phyloP scores from a whole-genome alignment of 768 basidiomycete species.

The Termitomyces sp. region DNA sequence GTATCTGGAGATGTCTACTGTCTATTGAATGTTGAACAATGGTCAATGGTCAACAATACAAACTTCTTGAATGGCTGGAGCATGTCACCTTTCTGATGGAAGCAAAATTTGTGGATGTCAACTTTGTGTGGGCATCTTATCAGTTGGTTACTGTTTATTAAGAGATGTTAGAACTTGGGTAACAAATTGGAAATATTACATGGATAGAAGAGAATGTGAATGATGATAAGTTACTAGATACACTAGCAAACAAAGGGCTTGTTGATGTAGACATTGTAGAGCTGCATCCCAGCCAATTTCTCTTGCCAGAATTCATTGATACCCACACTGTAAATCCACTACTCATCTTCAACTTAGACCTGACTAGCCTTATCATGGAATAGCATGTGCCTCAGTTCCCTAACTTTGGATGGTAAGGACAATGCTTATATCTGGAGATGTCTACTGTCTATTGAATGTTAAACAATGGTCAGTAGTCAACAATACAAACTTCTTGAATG shows the following conservation, averaged over 20 bases:
- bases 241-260: slow-evolving; percentile 46
- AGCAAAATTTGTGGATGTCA: too few species aligned
- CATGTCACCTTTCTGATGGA: too few species aligned
- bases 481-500: slow-evolving; percentile 87
- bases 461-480: slow-evolving; percentile 50
- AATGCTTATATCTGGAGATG: not conserved
- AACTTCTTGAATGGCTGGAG: too few species aligned
- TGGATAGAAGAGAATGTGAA: slow-evolving; percentile 67
- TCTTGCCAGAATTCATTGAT: slow-evolving; percentile 88
- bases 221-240: slow-evolving; percentile 38
- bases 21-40: not conserved
- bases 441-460: not conserved
- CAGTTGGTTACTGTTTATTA: too few species aligned
- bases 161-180: too few species aligned
- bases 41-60: slow-evolving; percentile 71
- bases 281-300: slow-evolving; percentile 53
- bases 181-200: slow-evolving; percentile 56
- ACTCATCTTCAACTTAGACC: not conserved
- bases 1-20: not conserved
- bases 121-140: too few species aligned
- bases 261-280: slow-evolving; percentile 33
- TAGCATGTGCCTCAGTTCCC: slow-evolving; percentile 82
- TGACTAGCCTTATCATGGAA: not conserved
- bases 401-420: slow-evolving; percentile 54
- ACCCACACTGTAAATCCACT: slow-evolving; percentile 74